These are phyloP conservation scores for Candida michaelii DNA, from an alignment of 805 yeast genomes.

Conservation along the genomic window DNA sequence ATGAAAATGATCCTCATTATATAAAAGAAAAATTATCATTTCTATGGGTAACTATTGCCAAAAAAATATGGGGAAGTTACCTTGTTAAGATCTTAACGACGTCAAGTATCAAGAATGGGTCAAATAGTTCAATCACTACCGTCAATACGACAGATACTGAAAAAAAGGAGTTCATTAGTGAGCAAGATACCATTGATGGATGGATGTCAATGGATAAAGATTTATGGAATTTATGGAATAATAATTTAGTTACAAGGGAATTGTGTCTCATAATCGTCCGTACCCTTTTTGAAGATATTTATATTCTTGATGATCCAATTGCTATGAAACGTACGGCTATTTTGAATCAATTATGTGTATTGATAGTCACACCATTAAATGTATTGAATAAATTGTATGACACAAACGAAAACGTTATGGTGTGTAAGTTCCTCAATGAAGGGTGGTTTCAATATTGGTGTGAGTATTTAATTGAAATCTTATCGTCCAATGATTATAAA, in stretches of 20 bases:
- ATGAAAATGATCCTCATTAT: conserved; percentile 78
- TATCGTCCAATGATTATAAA: conserved; percentile 29
- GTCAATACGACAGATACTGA: conserved; percentile 5
- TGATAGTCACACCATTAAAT: conserved; percentile 71
- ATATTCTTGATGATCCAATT: conserved; percentile 85
- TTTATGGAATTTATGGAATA: conserved; percentile 72
- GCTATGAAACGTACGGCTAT: conserved; percentile 79
- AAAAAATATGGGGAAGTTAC: conserved; percentile 84
- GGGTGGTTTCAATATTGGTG: conserved; percentile 90
- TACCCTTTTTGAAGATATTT: conserved; percentile 90
- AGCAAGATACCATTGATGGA: conserved; percentile 57
- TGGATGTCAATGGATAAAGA: conserved; percentile 89
- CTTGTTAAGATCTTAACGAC: conserved; percentile 35
- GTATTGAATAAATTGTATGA: conserved; percentile 65
- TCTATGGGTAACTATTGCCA: conserved; percentile 89
- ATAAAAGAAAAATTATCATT: conserved; percentile 86
- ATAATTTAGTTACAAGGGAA: conserved; percentile 64
- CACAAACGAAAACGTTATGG: conserved; percentile 57
- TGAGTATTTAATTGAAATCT: conserved; percentile 32
- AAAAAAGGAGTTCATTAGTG: conserved; percentile 27
- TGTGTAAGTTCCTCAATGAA: conserved; percentile 64
- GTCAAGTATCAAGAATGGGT: conserved; percentile 2
- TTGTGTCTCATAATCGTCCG: conserved; percentile 74
- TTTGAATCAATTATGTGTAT: conserved; percentile 78
- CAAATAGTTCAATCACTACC: conserved; percentile 1